Conservation (phyloP, 2,329 filamentous ascomycete genomes). For the Cladosporium oxysporum region DNA sequence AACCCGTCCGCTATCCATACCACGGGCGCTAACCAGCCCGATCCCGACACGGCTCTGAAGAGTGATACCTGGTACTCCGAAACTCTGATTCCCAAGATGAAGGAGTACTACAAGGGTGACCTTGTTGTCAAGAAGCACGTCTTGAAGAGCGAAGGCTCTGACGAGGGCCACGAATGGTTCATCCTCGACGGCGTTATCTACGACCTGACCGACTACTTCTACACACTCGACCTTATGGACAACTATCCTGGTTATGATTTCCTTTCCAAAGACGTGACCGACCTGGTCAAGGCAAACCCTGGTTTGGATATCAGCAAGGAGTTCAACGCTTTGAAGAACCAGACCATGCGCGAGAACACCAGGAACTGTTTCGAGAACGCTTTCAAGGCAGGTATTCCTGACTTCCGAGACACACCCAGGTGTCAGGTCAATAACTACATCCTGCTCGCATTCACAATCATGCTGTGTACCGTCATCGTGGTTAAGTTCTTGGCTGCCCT, state of each 20-base stretch:
- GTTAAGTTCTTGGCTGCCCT: slow-evolving; percentile 91
- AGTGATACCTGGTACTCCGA: slow-evolving; percentile 74
- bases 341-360: slow-evolving; percentile 62
- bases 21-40: slow-evolving; percentile 59
- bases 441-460: slow-evolving; percentile 79
- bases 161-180: slow-evolving; percentile 74
- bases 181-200: slow-evolving; percentile 76
- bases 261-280: slow-evolving; percentile 66
- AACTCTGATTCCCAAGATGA: slow-evolving; percentile 74
- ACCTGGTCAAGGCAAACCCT: slow-evolving; percentile 71
- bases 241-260: slow-evolving; percentile 65
- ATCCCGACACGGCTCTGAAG: slow-evolving; percentile 57
- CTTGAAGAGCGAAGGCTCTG: slow-evolving; percentile 65
- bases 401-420: slow-evolving; percentile 75
- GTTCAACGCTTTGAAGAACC: slow-evolving; percentile 59
- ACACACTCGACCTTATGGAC: slow-evolving; percentile 64
- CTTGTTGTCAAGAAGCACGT: slow-evolving; percentile 68
- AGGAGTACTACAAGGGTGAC: slow-evolving; percentile 83
- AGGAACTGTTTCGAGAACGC: slow-evolving; percentile 78
- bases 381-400: slow-evolving; percentile 79
- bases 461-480: slow-evolving; percentile 76
- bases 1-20: slow-evolving; percentile 63
- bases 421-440: slow-evolving; percentile 93
- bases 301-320: slow-evolving; percentile 74
- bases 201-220: slow-evolving; percentile 89